A percentile compares a stretch with the other conserved stretches of the same genome.
These are phyloP conservation scores for Saccharomyces hybrid DNA, from an alignment of 1,139 yeast species.

Conservation along the genomic window DNA sequence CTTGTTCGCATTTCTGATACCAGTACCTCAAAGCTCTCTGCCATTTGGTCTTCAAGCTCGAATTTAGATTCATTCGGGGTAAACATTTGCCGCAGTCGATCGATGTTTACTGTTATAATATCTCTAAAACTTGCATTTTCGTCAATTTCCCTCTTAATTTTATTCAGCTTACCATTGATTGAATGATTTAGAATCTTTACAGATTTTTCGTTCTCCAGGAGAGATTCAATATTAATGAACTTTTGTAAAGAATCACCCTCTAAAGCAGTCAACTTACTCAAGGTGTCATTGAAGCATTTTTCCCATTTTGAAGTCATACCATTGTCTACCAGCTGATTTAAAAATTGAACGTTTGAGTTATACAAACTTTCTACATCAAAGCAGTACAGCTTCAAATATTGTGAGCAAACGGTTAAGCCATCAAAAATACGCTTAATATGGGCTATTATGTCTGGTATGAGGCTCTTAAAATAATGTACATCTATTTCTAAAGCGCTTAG, in stretches of 20 bases:
- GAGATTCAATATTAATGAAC: slow-evolving; percentile 26
- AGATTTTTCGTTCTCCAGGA: slow-evolving; percentile 26
- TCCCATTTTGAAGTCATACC: slow-evolving; percentile 46
- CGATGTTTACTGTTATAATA: slow-evolving; percentile 13
- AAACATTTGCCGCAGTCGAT: slow-evolving; percentile 10
- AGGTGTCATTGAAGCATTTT: slow-evolving; percentile 31
- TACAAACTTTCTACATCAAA: slow-evolving; percentile 46
- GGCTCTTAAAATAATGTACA: slow-evolving; percentile 31
- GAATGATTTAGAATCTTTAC: slow-evolving; percentile 23
- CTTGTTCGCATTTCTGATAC: slow-evolving; percentile 12
- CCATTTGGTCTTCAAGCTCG: slow-evolving; percentile 22
- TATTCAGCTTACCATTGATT: slow-evolving; percentile 25
- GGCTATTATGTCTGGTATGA: slow-evolving; percentile 20
- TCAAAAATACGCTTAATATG: slow-evolving; percentile 38
- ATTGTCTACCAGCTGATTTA: slow-evolving; percentile 41
- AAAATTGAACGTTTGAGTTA: slow-evolving; percentile 41
- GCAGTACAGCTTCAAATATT: slow-evolving; percentile 48
- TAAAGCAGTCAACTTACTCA: slow-evolving; percentile 34
- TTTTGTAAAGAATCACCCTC: slow-evolving; percentile 30
- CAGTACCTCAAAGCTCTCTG: slow-evolving; percentile 20
- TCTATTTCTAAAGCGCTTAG: slow-evolving; percentile 44
- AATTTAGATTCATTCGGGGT: slow-evolving; percentile 12
- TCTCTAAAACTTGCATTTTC: slow-evolving; percentile 27
- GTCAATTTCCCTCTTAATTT: slow-evolving; percentile 27
- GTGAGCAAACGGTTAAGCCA: slow-evolving; percentile 49